A percentile compares a stretch with the other conserved stretches of the same genome.
Conservation (phyloP, 2,329 filamentous ascomycete genomes). For the Metarhizium humberi region DNA sequence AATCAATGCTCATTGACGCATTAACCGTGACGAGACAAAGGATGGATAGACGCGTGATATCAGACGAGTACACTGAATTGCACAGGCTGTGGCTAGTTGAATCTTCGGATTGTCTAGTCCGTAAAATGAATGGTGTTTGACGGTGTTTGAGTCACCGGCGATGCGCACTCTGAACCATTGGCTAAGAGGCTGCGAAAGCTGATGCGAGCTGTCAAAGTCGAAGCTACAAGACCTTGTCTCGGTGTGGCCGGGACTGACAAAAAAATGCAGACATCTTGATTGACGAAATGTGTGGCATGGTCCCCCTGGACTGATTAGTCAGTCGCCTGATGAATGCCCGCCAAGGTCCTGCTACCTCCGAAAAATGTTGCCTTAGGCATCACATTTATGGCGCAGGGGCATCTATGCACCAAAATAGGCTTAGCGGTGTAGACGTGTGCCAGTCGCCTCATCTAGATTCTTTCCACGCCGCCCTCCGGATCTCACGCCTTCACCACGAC, state of each 20-base stretch:
- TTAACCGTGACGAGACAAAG: background rate
- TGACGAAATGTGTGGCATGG: background rate
- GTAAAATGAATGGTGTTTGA: slow-evolving; percentile 5
- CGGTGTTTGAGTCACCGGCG: slow-evolving; percentile 8
- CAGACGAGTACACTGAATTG: background rate
- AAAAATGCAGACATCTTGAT: background rate
- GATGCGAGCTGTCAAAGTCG: too few species aligned
- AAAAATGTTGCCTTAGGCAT: slow-evolving; percentile 17
- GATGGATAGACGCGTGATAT: background rate
- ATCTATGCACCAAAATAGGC: slow-evolving; percentile 14
- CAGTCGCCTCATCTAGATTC: slow-evolving; percentile 33
- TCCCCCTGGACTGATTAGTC: too few species aligned
- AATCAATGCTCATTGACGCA: background rate
- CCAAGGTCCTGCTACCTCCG: background rate
- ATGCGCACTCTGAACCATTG: slow-evolving; percentile 3
- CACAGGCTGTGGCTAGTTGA: background rate
- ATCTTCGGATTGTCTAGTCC: background rate
- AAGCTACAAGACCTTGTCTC: too few species aligned
- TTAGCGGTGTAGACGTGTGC: slow-evolving; percentile 23
- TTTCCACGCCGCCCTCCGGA: slow-evolving; percentile 28
- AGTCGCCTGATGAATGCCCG: background rate
- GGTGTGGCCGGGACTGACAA: background rate
- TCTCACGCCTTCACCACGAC: slow-evolving; percentile 33
- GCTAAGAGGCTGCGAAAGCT: background rate
- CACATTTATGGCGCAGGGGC: slow-evolving; percentile 8